Conservation (phyloP, 345 rosid genomes). For the Eucalyptus dawsonii region DNA sequence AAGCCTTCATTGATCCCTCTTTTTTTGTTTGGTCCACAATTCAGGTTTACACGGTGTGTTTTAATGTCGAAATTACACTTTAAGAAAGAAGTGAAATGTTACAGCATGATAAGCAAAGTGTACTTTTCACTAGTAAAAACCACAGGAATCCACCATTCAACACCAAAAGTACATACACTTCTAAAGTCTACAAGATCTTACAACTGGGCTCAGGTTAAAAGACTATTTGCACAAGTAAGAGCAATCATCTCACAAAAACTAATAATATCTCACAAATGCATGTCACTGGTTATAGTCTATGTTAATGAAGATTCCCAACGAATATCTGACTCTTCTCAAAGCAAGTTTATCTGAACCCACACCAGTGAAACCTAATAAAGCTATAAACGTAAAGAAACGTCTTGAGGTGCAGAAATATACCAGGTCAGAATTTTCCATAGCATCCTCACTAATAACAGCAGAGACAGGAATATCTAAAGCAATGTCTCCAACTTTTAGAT, state of each 20-base stretch:
- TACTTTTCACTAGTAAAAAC: not conserved
- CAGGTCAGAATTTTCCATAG: conserved; percentile 48
- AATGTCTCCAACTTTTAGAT: conserved; percentile 66
- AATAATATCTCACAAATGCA: not conserved
- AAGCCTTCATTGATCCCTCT: not conserved
- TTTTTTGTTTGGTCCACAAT: not conserved
- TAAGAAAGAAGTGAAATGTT: not conserved
- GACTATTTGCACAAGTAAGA: not conserved
- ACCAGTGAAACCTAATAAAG: not conserved
- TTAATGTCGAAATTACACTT: not conserved
- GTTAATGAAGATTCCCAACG: not conserved
- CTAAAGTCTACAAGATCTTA: not conserved
- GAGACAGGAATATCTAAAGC: conserved; percentile 78
- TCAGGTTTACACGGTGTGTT: not conserved
- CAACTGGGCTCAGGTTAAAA: not conserved
- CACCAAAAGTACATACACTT: not conserved
- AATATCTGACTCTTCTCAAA: not conserved
- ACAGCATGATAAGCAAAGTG: not conserved
- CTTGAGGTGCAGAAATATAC: conserved; percentile 16
- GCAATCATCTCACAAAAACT: not conserved
- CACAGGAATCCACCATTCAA: not conserved
- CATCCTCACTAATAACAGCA: conserved; percentile 58
- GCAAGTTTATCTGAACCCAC: not conserved
- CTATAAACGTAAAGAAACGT: not conserved
- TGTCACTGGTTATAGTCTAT: not conserved